Conservation (phyloP, 805 yeast species). For the Brettanomyces naardenensis region DNA sequence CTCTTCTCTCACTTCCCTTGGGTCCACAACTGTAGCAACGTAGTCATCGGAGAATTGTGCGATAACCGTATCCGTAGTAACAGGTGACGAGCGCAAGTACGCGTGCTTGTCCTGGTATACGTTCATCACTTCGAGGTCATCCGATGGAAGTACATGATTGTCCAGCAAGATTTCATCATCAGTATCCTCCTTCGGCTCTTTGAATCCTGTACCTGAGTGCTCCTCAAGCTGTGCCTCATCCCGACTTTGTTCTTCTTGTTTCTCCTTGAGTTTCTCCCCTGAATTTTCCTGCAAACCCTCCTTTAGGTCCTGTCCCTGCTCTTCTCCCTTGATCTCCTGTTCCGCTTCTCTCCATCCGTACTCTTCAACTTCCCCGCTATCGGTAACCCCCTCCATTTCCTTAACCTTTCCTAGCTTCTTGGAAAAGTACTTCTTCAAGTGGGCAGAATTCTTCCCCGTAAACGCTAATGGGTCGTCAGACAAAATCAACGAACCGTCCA, state of each 20-base stretch:
- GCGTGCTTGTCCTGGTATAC: too few species aligned
- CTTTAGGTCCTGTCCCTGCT: too few species aligned
- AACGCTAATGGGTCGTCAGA: background rate
- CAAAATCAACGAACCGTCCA: background rate
- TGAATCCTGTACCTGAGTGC: background rate
- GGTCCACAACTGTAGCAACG: background rate
- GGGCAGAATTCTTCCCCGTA: background rate
- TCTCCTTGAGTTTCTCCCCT: background rate
- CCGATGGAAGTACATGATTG: too few species aligned
- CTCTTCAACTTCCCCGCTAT: background rate
- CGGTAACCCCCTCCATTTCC: background rate
- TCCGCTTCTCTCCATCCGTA: too few species aligned
- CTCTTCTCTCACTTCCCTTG: background rate
- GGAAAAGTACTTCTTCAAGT: too few species aligned
- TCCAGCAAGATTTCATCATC: slow-evolving; percentile 12
- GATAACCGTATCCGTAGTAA: background rate
- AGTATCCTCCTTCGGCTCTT: slow-evolving; percentile 5
- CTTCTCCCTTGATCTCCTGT: too few species aligned
- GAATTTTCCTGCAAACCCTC: too few species aligned
- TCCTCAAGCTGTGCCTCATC: background rate
- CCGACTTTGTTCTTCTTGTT: background rate
- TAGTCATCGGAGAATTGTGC: background rate
- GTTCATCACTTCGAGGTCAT: too few species aligned
- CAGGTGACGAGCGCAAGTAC: slow-evolving; percentile 4
- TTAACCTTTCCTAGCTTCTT: too few species aligned